A percentile compares a stretch with the other conserved stretches of the same genome.
phyloP scores from a whole-genome alignment of 2,329 filamentous ascomycete genomes.

The Claviceps citrina region DNA sequence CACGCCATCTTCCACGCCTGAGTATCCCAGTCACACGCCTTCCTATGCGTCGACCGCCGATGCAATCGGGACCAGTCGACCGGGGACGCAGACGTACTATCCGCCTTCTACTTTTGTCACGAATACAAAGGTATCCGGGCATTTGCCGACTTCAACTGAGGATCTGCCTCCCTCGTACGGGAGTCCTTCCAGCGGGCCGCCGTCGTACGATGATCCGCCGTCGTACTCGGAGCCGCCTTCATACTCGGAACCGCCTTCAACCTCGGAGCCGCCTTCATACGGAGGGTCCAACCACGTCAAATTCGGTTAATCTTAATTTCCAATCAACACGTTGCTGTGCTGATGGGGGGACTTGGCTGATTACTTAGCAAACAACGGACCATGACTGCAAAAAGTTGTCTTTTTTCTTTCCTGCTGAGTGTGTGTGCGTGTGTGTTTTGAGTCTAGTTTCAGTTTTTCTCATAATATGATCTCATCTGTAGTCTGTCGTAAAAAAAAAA shows the following conservation, averaged over 20 bases:
- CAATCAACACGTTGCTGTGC: too few species aligned
- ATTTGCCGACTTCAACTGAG: not conserved
- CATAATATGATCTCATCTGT: too few species aligned
- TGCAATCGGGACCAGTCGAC: not conserved
- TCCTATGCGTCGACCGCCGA: not conserved
- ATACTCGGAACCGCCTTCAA: not conserved
- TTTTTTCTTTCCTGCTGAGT: too few species aligned
- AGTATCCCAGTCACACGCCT: not conserved
- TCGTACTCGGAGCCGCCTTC: not conserved
- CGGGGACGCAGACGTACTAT: not conserved
- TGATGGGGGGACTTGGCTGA: not conserved
- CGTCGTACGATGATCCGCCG: not conserved
- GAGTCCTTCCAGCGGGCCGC: not conserved
- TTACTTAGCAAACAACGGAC: too few species aligned
- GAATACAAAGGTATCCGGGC: not conserved
- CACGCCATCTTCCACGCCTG: not conserved
- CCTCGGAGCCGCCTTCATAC: constrained; percentile 1
- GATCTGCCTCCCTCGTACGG: not conserved
- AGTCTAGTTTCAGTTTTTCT: too few species aligned
- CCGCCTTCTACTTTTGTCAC: constrained; percentile 3
- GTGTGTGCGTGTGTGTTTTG: not conserved
- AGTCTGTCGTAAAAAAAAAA: constrained; percentile 4
- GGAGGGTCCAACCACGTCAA: not conserved
- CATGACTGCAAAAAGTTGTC: too few species aligned
- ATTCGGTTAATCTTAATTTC: not conserved